Base-by-base conservation (phyloP, 768 basidiomycete genomes). In the Leccinum pellstonianum region DNA sequence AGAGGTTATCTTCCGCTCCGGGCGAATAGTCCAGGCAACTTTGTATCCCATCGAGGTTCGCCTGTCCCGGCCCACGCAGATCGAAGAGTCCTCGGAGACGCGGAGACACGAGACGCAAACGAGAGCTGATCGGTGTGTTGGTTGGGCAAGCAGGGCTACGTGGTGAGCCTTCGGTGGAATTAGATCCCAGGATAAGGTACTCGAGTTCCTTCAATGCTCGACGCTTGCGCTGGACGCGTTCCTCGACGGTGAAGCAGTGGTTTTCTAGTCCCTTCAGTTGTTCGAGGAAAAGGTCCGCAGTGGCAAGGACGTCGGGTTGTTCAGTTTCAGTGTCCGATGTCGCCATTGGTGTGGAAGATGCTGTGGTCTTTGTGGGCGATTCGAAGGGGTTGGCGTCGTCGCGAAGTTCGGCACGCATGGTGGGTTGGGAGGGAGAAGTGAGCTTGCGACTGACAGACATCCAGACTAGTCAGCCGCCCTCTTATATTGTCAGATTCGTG, bases 1-100 rank as follows among this genome's bases (percentile, higher is more conserved):
- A 62, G 12, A 60, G 12, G 47, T 57, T 46, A 2, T 51, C 62
- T 21, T 58, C 49, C 9, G 12, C n/a, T 31, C 64, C 65, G 4
- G 66, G 62, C 23, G 66, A 70, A 46, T 69, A 72, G 19, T 72
- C 71, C 3, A 64, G 35, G 23, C 63, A 58, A n/a, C 52, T 74
- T 37, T 72, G 72, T 8, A 53, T 59, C 5, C 62, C 51, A 47
- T 73, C 61, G 33, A 59, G 31, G 54, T 72, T 72, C 23, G 50
- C 54, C 23, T 62, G 62, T 3, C 72, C 67, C 2, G 71, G 71
- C 19, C 70, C 71, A 15, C 29, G 68, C 9, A 70, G 33, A 49
- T 72, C 73, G 41, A 73, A 72, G 55, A 73, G 66, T 10, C 73
- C 73, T 14, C 64, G 71, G 46, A 72, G 70, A 43, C 71, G 71